Evolutionary conservation across 768 basidiomycete species (phyloP).

Genomic region (Boletus vermiculosoides): DNA sequence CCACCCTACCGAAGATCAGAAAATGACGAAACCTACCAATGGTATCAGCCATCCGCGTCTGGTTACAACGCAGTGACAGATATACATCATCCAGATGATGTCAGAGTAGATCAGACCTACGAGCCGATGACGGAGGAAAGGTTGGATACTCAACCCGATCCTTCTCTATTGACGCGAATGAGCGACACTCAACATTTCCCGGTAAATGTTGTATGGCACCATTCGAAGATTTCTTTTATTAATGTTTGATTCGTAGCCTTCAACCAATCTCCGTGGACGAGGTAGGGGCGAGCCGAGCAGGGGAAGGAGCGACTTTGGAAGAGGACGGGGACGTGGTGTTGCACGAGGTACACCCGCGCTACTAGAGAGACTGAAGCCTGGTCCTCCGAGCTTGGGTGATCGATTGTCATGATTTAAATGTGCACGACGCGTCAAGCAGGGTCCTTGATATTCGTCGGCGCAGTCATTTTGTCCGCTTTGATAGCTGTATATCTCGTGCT

Average conservation of each 20-base stretch:
- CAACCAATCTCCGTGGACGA: constrained; percentile 20
- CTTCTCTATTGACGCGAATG: constrained; percentile 26
- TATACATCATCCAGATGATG: constrained; percentile 6
- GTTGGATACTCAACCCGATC: constrained; percentile 15
- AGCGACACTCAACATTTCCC: constrained; percentile 17
- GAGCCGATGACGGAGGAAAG: constrained; percentile 15
- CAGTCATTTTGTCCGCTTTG: not conserved
- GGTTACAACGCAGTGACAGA: not conserved
- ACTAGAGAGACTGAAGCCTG: constrained; percentile 15
- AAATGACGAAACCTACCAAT: constrained; percentile 13
- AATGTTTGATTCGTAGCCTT: constrained; percentile 5
- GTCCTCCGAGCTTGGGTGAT: constrained; percentile 17
- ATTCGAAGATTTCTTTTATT: not conserved
- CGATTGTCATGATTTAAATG: constrained; percentile 18
- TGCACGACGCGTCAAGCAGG: not conserved
- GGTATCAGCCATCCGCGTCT: constrained; percentile 5
- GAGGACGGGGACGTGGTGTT: constrained; percentile 23
- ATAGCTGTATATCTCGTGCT: not conserved
- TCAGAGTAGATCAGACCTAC: constrained; percentile 8
- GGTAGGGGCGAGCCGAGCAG: constrained; percentile 19
- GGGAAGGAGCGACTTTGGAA: constrained; percentile 21
- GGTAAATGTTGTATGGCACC: constrained; percentile 16
- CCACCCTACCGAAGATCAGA: constrained; percentile 11
- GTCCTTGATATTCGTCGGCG: not conserved
- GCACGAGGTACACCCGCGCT: constrained; percentile 20